Percentiles rank a stretch among this genome's conserved stretches.
Evolutionary conservation across 192 early-diverging fungal genomes (phyloP).

Genomic region (Rhizophagus clarus): DNA sequence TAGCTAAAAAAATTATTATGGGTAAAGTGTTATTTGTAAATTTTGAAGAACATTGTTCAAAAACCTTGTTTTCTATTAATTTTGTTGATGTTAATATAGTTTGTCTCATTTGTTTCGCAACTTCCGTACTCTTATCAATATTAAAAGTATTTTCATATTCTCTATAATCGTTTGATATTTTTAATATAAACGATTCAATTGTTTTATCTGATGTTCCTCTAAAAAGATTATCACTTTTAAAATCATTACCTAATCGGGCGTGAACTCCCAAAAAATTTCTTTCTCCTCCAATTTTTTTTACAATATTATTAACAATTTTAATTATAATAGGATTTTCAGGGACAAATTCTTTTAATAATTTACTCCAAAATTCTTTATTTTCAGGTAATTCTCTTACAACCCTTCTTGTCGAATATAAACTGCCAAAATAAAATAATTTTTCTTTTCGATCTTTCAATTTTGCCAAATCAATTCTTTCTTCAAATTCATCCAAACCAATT

Average conservation of each 20-base stretch:
- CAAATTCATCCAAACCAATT: constrained; percentile 35
- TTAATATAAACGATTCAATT: neutral
- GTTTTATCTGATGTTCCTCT: neutral
- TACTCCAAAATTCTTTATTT: constrained; percentile 40
- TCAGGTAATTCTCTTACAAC: constrained; percentile 49
- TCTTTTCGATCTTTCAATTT: constrained; percentile 38
- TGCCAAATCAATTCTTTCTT: constrained; percentile 39
- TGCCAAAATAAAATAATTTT: constrained; percentile 55
- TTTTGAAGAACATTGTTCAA: neutral
- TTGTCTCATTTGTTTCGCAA: neutral
- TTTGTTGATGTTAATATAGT: neutral
- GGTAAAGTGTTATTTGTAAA: neutral
- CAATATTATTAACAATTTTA: constrained; percentile 46
- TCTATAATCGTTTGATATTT: neutral
- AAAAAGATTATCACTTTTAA: constrained; percentile 23
- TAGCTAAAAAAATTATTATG: neutral
- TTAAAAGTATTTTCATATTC: neutral
- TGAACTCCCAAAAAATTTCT: constrained; percentile 53
- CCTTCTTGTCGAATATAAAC: constrained; percentile 51
- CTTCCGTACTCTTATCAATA: neutral
- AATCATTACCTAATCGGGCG: constrained; percentile 55
- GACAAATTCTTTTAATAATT: constrained; percentile 50
- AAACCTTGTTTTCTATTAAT: neutral
- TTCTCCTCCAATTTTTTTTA: constrained; percentile 50
- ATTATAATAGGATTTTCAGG: constrained; percentile 49